These are phyloP conservation scores for Voacanga thouarsii DNA, from an alignment of 257 asterid species.

Conservation along the genomic window DNA sequence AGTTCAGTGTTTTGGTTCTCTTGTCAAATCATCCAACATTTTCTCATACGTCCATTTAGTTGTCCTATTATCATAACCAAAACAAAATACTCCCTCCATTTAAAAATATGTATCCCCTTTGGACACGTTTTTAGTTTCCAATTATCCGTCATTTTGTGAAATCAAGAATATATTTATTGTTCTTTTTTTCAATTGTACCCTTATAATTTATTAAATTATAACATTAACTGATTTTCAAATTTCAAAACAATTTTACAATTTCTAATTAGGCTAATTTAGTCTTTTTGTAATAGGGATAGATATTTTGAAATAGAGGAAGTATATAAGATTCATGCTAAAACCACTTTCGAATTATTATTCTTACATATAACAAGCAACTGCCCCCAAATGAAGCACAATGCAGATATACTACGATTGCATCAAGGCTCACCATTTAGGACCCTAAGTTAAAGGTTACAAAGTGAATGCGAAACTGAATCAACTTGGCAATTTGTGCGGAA, in stretches of 20 bases:
- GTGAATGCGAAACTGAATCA: not conserved
- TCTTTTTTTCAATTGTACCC: too few relatives aligned
- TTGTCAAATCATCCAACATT: not conserved
- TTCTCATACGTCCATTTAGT: not conserved
- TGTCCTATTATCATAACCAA: not conserved
- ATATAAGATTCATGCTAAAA: not conserved
- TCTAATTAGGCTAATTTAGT: too few relatives aligned
- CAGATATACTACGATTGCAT: not conserved
- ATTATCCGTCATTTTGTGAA: too few relatives aligned
- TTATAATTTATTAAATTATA: too few relatives aligned
- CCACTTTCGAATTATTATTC: not conserved
- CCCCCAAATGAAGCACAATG: not conserved
- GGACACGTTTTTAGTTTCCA: too few relatives aligned
- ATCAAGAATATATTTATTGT: too few relatives aligned
- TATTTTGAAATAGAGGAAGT: not conserved
- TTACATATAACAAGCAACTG: not conserved
- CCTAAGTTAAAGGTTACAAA: not conserved
- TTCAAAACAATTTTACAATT: too few relatives aligned
- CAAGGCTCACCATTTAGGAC: not conserved
- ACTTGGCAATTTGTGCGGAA: not conserved
- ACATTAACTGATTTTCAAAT: too few relatives aligned
- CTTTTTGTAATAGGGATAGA: too few relatives aligned
- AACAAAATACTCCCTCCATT: not conserved
- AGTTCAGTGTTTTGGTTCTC: not conserved
- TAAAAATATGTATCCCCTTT: too few relatives aligned